A percentile compares a stretch with the other conserved stretches of the same genome.
Conservation (phyloP, 179 eudicot genomes). For the Heliamphora ciliata region DNA sequence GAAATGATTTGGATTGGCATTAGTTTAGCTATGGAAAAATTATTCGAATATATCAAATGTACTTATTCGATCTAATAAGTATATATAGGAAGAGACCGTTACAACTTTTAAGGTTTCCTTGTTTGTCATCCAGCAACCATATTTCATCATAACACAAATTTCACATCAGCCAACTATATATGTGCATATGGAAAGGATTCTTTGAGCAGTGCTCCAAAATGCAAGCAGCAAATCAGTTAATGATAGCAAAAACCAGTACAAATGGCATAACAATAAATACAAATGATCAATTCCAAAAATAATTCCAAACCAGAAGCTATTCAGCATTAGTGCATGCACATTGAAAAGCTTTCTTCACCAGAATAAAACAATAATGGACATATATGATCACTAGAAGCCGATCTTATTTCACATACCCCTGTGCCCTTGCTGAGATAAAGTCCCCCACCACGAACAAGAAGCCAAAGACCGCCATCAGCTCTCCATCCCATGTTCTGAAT, state of each 20-base stretch:
- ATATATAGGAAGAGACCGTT: too few species aligned
- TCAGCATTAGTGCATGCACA: neutral
- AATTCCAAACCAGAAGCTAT: neutral
- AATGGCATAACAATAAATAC: neutral
- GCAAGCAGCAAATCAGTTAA: neutral
- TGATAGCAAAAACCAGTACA: neutral
- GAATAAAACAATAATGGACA: neutral
- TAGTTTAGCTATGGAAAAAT: too few species aligned
- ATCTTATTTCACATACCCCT: conserved; percentile 52
- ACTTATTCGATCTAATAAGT: too few species aligned
- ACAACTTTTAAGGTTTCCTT: neutral
- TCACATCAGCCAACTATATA: neutral
- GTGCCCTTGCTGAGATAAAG: conserved; percentile 92
- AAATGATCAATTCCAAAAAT: neutral
- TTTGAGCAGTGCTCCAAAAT: neutral
- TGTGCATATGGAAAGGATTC: neutral
- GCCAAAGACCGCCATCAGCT: conserved; percentile 99
- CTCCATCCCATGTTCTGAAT: conserved; percentile 99
- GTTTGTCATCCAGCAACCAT: neutral
- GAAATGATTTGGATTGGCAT: too few species aligned
- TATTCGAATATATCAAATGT: too few species aligned
- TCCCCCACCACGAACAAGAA: conserved; percentile 96
- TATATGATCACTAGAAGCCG: neutral
- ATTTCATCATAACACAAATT: neutral
- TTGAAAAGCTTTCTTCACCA: neutral